Base-by-base conservation (phyloP, 768 basidiomycete genomes). In the Pleurotus eryngii region DNA sequence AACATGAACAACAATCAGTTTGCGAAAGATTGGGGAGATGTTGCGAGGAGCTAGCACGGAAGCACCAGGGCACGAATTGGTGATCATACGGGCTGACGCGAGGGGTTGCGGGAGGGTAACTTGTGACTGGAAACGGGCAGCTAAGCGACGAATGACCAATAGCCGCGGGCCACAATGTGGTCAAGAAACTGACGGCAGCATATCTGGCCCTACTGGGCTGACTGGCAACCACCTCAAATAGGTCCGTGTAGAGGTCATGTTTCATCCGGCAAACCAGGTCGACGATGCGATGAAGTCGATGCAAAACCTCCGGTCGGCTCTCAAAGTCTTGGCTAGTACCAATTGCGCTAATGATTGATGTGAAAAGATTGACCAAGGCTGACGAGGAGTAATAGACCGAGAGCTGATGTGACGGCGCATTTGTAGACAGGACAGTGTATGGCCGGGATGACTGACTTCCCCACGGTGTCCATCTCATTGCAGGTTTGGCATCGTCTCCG, bases 11-110 rank as follows among this genome's bases (percentile, higher is more conserved):
- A 65, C 91, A 94, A 35, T 76, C 72, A 46, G 72, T 67, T 15
- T 75, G 72, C 22, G 78, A 70, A 38, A 67, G 49, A 18, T 65
- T 73, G 60, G 48, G 71, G 63, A 68, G 72, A 22, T 58, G 61
- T 42, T 49, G 70, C 63, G 40, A 60, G 20, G 37, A 61, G 9
- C 50, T 63, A 42, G 60, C 65, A 59, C 57, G 62, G 59, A 75
- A 90, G 24, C 79, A 72, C 90, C 90, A 92, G 7, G 86, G 82
- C 1, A 83, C 70, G 64, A 91, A 90, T 60, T 88, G 83, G 66
- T 90, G 89, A 2, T 72, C 67, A 57, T 80, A 75, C 1, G 75
- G 69, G 58, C 76, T 74, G n/a, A 45, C 55, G 5, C 15, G 20
- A 9, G 15, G 37, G 30, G 49, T 42, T n/a, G 60, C 47, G 35